Evolutionary conservation across 2,329 filamentous ascomycete species (phyloP).

Genomic region (Huntiella decipiens): DNA sequence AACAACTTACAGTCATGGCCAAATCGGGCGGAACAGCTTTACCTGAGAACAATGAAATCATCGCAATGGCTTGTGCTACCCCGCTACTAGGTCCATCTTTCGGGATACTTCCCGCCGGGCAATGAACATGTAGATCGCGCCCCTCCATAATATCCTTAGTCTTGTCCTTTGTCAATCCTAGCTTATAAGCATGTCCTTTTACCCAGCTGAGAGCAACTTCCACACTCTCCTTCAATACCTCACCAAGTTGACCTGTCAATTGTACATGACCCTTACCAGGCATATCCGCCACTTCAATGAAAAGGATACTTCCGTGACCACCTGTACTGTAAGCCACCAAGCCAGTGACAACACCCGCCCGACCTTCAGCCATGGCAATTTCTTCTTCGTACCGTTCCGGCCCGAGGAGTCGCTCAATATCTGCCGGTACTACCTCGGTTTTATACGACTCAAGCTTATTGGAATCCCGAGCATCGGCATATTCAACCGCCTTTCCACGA

Average conservation of each 20-base stretch:
- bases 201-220: constrained; percentile 96
- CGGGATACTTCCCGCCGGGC: constrained; percentile 81
- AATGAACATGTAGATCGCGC: constrained; percentile 87
- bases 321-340: constrained; percentile 88
- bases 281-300: constrained; percentile 97
- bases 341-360: constrained; percentile 86
- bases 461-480: constrained; percentile 69
- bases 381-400: constrained; percentile 84
- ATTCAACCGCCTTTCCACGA: constrained; percentile 87
- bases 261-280: constrained; percentile 82
- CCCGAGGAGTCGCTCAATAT: constrained; percentile 79
- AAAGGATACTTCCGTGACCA: constrained; percentile 86
- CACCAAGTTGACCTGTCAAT: constrained; percentile 86
- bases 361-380: constrained; percentile 66
- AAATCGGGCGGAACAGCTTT: constrained; percentile 77
- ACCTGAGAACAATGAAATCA: constrained; percentile 76
- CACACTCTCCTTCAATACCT: constrained; percentile 91
- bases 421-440: constrained; percentile 51
- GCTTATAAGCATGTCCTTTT: constrained; percentile 81
- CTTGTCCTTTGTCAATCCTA: constrained; percentile 64
- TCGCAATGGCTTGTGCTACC: constrained; percentile 79
- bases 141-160: constrained; percentile 91
- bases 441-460: constrained; percentile 51
- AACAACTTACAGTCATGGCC: constrained; percentile 64
- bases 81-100: constrained; percentile 82